Base-by-base conservation (phyloP, 179 eudicot species). In the Silene coronaria region DNA sequence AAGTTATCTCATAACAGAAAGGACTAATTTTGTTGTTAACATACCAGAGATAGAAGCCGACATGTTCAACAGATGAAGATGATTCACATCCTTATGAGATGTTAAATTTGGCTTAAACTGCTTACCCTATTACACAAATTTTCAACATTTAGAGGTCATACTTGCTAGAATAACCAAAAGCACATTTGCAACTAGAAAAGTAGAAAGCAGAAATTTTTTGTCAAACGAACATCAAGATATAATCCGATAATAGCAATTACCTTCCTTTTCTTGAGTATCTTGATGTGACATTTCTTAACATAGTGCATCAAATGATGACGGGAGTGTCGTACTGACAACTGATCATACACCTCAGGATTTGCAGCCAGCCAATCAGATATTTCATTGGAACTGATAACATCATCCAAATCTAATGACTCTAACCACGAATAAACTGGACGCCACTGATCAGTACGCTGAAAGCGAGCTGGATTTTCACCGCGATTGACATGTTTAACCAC, bases 291-390 rank as follows among this genome's bases (percentile, higher is more conserved):
- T 80, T 90, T 90, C 82, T 90, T 92, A 69, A 90, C 84, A 76
- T 92, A 92, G 79, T 92, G 98, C 88, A 85, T 88, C 90, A 94
- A 74, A 84, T 94, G 98, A 84, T 94, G 89, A 65, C 98, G 98
- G 75, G 98, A 88, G 84, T 94, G 95, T 77, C 87, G 86, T 27
- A 89, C 62, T 72, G 79, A 84, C 81, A 94, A 80, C 46, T 88
- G 86, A 27, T 89, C 91, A 72, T 77, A 86, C 77, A 90, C 78
- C 28, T 87, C 86, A 21, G 96, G 89, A 78, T 94, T 92, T 4
- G 77, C 85, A 28, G 89, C 69, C 62, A 94, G 85, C 98, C 98
- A 94, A 77, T 94, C 91, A 28, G 89, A 30, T n/a, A 94, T 89
- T 14, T 94, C 98, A 59, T 94, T 85, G 63, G 97, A 85, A 83